These are phyloP conservation scores for Vitis hybrid DNA, from an alignment of 177 flowering plant species.

Conservation along the genomic window DNA sequence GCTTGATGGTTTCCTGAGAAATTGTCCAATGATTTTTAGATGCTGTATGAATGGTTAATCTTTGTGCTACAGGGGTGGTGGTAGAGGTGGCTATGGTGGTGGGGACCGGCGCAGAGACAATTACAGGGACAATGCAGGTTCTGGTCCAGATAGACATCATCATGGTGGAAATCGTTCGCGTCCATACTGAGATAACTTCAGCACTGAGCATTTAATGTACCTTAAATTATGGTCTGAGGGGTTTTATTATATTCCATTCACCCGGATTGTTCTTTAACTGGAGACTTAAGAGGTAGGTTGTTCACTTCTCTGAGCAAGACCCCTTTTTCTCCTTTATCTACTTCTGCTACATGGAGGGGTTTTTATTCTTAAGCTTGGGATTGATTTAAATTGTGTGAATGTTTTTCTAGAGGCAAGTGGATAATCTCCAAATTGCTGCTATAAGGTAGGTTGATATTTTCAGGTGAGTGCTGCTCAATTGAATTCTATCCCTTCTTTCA, in stretches of 20 bases:
- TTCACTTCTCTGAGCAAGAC: constrained; percentile 49
- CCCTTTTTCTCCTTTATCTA: constrained; percentile 25
- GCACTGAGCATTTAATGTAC: constrained; percentile 39
- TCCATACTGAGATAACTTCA: constrained; percentile 59
- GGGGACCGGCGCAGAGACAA: constrained; percentile 85
- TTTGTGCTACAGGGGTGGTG: constrained; percentile 60
- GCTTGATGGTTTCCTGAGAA: neutral
- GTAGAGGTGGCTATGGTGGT: constrained; percentile 79
- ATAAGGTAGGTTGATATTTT: constrained; percentile 78
- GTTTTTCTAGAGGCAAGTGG: constrained; percentile 94
- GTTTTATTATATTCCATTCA: constrained; percentile 31
- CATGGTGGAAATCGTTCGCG: constrained; percentile 87
- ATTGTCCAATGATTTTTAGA: neutral
- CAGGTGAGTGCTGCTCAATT: constrained; percentile 86
- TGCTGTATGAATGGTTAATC: constrained; percentile 1
- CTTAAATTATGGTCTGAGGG: constrained; percentile 39
- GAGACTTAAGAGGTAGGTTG: constrained; percentile 82
- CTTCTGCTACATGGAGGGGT: constrained; percentile 31
- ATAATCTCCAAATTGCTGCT: constrained; percentile 84
- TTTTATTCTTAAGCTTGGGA: constrained; percentile 32
- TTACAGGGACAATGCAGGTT: constrained; percentile 75
- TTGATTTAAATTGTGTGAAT: constrained; percentile 67
- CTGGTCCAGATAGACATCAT: constrained; percentile 81
- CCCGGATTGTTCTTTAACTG: constrained; percentile 45
- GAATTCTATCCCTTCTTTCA: too few relatives aligned